Percentiles rank a stretch among this genome's conserved stretches.
Evolutionary conservation across 805 yeast species (phyloP).

Genomic region (Schwanniomyces sp.): DNA sequence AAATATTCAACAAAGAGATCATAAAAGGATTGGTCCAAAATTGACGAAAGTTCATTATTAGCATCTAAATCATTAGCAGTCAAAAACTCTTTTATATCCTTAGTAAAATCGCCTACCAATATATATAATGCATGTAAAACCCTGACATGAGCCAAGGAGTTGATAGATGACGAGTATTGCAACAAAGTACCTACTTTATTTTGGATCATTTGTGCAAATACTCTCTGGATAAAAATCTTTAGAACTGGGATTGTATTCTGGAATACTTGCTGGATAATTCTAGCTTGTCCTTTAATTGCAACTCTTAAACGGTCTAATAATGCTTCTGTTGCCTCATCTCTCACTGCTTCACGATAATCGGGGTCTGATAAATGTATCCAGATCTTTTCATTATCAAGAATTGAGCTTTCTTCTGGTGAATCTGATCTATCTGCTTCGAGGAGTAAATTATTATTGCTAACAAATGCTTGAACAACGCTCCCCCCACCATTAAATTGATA

Average conservation of each 20-base stretch:
- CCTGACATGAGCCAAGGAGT: slow-evolving; percentile 73
- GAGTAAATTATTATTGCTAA: slow-evolving; percentile 75
- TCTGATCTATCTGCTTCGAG: slow-evolving; percentile 46
- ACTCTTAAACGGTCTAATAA: slow-evolving; percentile 54
- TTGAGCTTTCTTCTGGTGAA: slow-evolving; percentile 28
- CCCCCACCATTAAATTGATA: slow-evolving; percentile 83
- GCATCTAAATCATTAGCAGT: slow-evolving; percentile 45
- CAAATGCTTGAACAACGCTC: slow-evolving; percentile 78
- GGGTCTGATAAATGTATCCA: slow-evolving; percentile 70
- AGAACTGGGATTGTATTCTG: slow-evolving; percentile 67
- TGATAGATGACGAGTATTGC: slow-evolving; percentile 59
- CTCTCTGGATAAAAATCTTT: slow-evolving; percentile 67
- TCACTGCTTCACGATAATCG: slow-evolving; percentile 42
- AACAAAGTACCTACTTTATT: slow-evolving; percentile 57
- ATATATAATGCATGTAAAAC: slow-evolving; percentile 67
- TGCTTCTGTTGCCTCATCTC: slow-evolving; percentile 52
- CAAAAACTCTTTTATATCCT: slow-evolving; percentile 63
- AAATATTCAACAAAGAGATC: slow-evolving; percentile 73
- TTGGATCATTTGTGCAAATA: slow-evolving; percentile 71
- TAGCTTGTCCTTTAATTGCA: slow-evolving; percentile 69
- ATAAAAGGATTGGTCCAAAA: slow-evolving; percentile 70
- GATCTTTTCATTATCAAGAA: slow-evolving; percentile 43
- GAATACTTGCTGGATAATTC: slow-evolving; percentile 72
- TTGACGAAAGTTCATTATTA: slow-evolving; percentile 42
- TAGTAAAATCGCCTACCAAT: slow-evolving; percentile 58